Evolutionary conservation across 2,329 filamentous ascomycete species (phyloP).

Genomic region (Botrytis byssoidea): DNA sequence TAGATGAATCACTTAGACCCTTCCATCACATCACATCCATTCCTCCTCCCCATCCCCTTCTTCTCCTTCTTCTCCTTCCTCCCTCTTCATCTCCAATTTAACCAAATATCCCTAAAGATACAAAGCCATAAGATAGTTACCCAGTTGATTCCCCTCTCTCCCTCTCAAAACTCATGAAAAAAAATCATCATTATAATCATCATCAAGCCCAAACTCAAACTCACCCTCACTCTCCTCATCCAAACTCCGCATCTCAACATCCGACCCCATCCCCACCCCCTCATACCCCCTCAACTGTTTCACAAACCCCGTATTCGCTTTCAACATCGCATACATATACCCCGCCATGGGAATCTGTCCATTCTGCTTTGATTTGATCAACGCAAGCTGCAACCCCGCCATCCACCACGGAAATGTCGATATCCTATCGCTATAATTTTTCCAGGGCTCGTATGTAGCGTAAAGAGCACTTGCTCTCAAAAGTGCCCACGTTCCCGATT

Average conservation of each 20-base stretch:
- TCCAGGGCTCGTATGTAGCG: constrained; percentile 20
- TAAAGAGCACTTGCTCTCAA: constrained; percentile 46
- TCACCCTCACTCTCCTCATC: neutral
- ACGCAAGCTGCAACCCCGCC: constrained; percentile 35
- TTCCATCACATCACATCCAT: neutral
- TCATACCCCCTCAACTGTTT: constrained; percentile 4
- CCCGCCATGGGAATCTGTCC: constrained; percentile 18
- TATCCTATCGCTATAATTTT: neutral
- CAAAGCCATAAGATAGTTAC: neutral
- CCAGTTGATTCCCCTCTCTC: neutral
- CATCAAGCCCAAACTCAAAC: neutral
- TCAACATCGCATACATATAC: constrained; percentile 29
- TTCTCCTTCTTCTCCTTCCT: too few species aligned
- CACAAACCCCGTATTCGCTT: constrained; percentile 24
- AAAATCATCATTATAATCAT: neutral
- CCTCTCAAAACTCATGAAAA: neutral
- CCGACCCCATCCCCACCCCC: neutral
- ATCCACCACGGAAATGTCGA: constrained; percentile 34
- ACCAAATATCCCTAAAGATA: neutral
- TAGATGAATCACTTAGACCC: neutral
- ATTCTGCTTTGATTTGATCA: constrained; percentile 29
- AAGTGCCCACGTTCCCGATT: constrained; percentile 43
- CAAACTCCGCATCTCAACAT: neutral
- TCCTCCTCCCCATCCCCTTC: too few species aligned
- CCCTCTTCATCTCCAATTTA: neutral